phyloP scores from a whole-genome alignment of 1,139 yeast genomes.

The Eremothecium gossypii region DNA sequence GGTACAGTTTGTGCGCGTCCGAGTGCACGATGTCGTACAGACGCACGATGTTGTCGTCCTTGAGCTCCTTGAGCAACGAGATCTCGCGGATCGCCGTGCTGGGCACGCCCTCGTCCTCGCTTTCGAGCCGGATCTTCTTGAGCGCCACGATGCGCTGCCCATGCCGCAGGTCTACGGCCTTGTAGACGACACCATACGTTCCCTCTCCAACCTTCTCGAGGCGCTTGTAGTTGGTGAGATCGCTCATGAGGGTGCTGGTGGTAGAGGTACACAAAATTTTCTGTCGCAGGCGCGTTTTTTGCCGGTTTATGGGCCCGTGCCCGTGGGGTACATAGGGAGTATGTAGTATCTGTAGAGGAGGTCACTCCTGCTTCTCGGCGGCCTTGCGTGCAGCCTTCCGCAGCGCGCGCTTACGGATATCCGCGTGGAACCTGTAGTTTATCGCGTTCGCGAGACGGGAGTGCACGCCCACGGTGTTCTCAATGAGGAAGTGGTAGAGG shows the following conservation, averaged over 20 bases:
- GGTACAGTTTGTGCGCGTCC: constrained; percentile 87
- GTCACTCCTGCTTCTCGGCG: constrained; percentile 19
- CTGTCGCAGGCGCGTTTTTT: neutral
- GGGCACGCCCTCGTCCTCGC: constrained; percentile 98
- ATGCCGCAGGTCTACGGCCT: constrained; percentile 83
- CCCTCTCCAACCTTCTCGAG: constrained; percentile 97
- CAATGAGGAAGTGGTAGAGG: constrained; percentile 77
- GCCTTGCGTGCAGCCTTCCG: constrained; percentile 55
- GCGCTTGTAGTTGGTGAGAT: constrained; percentile 81
- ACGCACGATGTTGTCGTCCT: constrained; percentile 86
- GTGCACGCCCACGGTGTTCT: constrained; percentile 71
- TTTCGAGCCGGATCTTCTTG: constrained; percentile 88
- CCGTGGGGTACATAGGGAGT: neutral
- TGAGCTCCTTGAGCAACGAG: constrained; percentile 82
- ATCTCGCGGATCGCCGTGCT: constrained; percentile 97
- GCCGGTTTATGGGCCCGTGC: neutral
- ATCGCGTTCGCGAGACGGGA: constrained; percentile 58
- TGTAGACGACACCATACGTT: constrained; percentile 96
- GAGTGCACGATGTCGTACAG: constrained; percentile 92
- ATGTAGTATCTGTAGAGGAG: neutral
- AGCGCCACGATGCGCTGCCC: constrained; percentile 89
- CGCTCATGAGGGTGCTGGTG: constrained; percentile 28
- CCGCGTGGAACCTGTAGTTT: constrained; percentile 69
- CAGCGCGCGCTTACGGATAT: constrained; percentile 74
- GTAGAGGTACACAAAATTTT: neutral